A percentile compares a stretch with the other conserved stretches of the same genome.
phyloP scores from a whole-genome alignment of 805 yeast species.

The Wickerhamomyces xylosicus region DNA sequence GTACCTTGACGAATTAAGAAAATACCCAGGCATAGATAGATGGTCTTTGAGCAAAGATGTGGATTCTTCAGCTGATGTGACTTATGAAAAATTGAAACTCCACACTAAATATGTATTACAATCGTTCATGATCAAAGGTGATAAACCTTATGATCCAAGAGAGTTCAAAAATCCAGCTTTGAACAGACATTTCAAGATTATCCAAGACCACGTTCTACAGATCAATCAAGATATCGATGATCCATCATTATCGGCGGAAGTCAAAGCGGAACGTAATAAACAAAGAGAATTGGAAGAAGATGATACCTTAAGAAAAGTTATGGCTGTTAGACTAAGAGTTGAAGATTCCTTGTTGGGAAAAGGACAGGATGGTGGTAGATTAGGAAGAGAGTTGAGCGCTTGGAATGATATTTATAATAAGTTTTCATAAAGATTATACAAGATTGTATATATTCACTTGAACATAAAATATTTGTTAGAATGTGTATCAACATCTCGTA shows the following conservation, averaged over 20 bases:
- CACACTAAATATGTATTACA: constrained; percentile 17
- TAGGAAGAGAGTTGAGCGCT: constrained; percentile 18
- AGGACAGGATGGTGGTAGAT: constrained; percentile 8
- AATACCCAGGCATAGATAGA: constrained; percentile 36
- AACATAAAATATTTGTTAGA: too few relatives aligned
- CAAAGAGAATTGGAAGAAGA: constrained; percentile 17
- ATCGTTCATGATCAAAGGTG: constrained; percentile 28
- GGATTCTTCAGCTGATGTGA: constrained; percentile 4
- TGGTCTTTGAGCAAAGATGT: not conserved
- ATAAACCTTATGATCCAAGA: constrained; percentile 42
- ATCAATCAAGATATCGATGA: constrained; percentile 22
- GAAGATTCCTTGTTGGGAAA: constrained; percentile 15
- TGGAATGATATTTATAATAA: constrained; percentile 25
- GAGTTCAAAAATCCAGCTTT: constrained; percentile 57
- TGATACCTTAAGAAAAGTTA: constrained; percentile 23
- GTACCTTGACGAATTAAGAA: constrained; percentile 63
- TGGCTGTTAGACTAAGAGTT: constrained; percentile 21
- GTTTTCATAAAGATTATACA: not conserved
- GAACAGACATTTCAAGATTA: constrained; percentile 52
- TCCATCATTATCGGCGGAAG: not conserved
- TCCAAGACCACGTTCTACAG: constrained; percentile 61
- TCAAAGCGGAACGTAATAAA: not conserved
- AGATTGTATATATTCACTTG: too few relatives aligned
- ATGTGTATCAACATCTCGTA: too few relatives aligned
- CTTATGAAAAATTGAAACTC: constrained; percentile 4